phyloP scores from a whole-genome alignment of 2,329 filamentous ascomycete species.

The Talaromyces sp. region DNA sequence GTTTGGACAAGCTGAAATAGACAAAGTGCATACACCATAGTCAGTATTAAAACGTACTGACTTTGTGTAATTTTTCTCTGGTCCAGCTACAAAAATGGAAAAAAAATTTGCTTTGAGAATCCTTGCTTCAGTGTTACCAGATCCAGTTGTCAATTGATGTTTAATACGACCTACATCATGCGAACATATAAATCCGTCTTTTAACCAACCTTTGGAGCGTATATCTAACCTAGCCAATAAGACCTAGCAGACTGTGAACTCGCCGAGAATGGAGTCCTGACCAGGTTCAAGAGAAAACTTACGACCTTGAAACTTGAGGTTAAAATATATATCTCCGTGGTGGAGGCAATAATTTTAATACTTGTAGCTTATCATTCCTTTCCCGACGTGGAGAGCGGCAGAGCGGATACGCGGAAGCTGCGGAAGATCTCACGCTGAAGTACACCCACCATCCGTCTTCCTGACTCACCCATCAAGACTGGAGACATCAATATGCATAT shows the following conservation, averaged over 20 bases:
- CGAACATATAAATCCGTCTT: too few relatives aligned
- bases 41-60: neutral
- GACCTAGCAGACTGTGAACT: neutral
- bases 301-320: too few relatives aligned
- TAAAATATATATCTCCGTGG: too few relatives aligned
- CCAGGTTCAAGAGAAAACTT: neutral
- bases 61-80: neutral
- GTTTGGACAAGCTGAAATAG: neutral
- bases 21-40: too few relatives aligned
- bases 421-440: neutral
- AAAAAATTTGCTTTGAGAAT: neutral
- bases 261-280: neutral
- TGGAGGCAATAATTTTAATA: too few relatives aligned
- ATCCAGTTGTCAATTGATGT: too few relatives aligned
- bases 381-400: too few relatives aligned
- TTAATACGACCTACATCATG: neutral
- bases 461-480: neutral
- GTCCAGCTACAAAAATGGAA: neutral
- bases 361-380: too few relatives aligned
- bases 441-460: neutral
- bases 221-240: neutral
- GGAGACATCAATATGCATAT: neutral
- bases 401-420: neutral
- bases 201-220: too few relatives aligned
- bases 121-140: neutral